Evolutionary conservation across 2,329 filamentous ascomycete genomes (phyloP), one percentile per base, ranked within the genome.

Genomic region (Coniochaeta prunicola): DNA sequence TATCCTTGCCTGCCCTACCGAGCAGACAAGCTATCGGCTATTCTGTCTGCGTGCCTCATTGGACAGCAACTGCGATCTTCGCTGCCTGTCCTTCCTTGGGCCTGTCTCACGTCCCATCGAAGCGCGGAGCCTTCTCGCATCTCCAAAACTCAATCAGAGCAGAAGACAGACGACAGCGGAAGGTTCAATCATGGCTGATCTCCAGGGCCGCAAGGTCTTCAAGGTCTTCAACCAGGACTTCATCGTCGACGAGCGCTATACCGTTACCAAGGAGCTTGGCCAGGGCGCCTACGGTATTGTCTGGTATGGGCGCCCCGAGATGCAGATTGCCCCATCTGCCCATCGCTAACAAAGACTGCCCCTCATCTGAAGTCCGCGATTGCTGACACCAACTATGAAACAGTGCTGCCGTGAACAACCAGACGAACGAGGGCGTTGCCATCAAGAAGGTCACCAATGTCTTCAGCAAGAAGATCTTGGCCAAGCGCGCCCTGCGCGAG

Each of bases 401-500:
- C 72, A 96, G 92, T 76, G 93, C 94, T 61, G 94, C 94, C 59
- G 90, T 91, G 65, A 97, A 97, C 81, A 88, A 86, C 72, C 86
- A 92, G 74, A 96, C 90, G 33, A 88, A 86, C 69, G 94, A 99
- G 73, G 92, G 93, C 42, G 92, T 99, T 63, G 94, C 94, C 69
- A 94, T 99, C 81, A 99, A 99, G 79, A 99, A 99, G 78, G 91
- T 99, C 73, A 99, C 94, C 80, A 99, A 99, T 89, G 93, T 99
- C 69, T 99, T 99, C 77, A 97, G 92, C 84, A 99, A 99, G 80
- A 97, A 97, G 86, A 99, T 99, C 67, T 83, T 99, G 66, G 94
- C 94, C 69, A 99, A 99, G 86, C 90, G 94, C 71, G 94, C 94
- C 56, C 77, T 99, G 80, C 87, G 94, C 75, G 94, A 99, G 79